Conservation (phyloP, 164 flowering plant genomes). For the Magnolia sinica region DNA sequence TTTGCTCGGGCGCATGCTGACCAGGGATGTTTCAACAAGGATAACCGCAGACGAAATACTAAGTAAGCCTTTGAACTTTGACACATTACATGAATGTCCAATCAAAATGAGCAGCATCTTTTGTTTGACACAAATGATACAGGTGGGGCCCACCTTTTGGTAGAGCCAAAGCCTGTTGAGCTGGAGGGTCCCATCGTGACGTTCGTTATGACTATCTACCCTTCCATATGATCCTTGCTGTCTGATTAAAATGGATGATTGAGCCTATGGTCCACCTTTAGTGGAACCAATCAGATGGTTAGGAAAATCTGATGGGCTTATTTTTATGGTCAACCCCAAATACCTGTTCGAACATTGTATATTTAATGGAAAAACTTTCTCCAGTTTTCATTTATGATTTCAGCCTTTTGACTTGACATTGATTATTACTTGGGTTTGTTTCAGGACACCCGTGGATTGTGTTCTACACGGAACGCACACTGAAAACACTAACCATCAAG, state of each 20-base stretch:
- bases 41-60: conserved; percentile 86
- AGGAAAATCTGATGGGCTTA: background rate
- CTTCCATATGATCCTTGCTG: background rate
- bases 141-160: too few species aligned
- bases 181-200: background rate
- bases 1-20: conserved; percentile 71
- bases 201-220: background rate
- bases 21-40: conserved; percentile 75
- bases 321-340: background rate
- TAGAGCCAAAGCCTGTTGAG: background rate
- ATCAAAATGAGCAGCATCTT: too few species aligned
- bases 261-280: background rate
- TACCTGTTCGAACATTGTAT: background rate
- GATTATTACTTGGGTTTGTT: conserved; percentile 3
- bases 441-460: conserved; percentile 92
- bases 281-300: background rate
- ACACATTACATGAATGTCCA: background rate
- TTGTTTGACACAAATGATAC: too few species aligned
- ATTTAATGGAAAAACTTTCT: too few species aligned
- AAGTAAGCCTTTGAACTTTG: conserved; percentile 41
- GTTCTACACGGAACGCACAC: conserved; percentile 65
- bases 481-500: conserved; percentile 51
- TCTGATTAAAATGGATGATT: background rate
- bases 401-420: background rate
- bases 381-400: background rate